phyloP scores from a whole-genome alignment of 495 filamentous ascomycete genomes.

The Copromyces sp. region DNA sequence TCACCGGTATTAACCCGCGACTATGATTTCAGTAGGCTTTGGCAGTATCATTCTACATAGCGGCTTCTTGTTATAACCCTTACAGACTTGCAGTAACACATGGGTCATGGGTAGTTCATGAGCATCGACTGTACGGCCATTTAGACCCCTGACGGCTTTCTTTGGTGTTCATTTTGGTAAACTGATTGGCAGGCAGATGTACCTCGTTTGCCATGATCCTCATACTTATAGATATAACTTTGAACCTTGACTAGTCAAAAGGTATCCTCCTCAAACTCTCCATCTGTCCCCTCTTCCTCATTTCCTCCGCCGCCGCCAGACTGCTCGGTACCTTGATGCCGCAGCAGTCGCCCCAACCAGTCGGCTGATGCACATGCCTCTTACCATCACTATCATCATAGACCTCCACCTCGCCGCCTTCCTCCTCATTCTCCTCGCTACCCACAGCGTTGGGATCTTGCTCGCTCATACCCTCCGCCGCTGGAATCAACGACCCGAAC shows the following conservation, averaged over 20 bases:
- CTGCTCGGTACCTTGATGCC: slow-evolving; percentile 96
- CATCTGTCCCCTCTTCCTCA: slow-evolving; percentile 57
- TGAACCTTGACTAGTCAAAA: slow-evolving; percentile 55
- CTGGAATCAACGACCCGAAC: slow-evolving; percentile 76
- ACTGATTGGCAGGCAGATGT: neutral
- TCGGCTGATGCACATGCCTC: slow-evolving; percentile 54
- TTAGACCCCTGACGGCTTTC: no score
- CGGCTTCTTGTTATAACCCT: no score
- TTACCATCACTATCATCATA: slow-evolving; percentile 51
- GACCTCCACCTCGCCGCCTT: slow-evolving; percentile 46
- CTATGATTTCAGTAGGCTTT: no score
- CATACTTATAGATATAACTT: neutral
- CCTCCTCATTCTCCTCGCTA: slow-evolving; percentile 38
- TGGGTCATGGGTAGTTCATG: no score
- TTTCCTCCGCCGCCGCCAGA: slow-evolving; percentile 77
- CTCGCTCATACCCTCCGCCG: slow-evolving; percentile 68
- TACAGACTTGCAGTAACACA: no score
- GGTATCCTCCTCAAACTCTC: slow-evolving; percentile 71
- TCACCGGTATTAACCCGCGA: no score
- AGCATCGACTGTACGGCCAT: no score
- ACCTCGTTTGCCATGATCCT: neutral
- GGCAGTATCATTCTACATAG: no score
- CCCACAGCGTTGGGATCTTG: slow-evolving; percentile 33
- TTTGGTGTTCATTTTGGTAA: no score
- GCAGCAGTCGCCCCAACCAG: slow-evolving; percentile 92